Base-by-base conservation (phyloP, 495 filamentous ascomycete genomes). In the Trichocladium antarcticum region DNA sequence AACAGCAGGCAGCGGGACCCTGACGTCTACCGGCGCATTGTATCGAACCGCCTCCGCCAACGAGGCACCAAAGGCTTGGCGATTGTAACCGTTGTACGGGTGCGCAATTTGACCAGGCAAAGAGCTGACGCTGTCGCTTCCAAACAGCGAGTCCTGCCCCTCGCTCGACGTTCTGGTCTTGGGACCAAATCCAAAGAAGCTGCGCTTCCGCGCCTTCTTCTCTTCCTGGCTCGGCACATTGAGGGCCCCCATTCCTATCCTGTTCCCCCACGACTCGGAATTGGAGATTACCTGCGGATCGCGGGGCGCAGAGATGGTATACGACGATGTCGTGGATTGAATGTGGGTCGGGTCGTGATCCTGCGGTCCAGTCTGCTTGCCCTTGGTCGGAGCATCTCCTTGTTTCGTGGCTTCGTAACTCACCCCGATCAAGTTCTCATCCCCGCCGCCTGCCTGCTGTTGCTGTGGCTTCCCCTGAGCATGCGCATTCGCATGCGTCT, bases 121-220 rank as follows among this genome's bases (percentile, higher is more conserved):
- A 31, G 49, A 48, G 17, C 31, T 45, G 14, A 61, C 59, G 27
- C 47, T 50, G 11, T 67, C 67, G 12, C 60, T 64, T 22, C 68
- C 65, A 51, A 72, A 67, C 16, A 73, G 57, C 43, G 70, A 60
- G 42, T 75, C 71, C 40, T 72, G 70, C 17, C 69, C 68, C 19
- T 74, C 72, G 41, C 63, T 65, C 5, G 73, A 74, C 10, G 64
- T 66, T 15, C 75, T 60, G 31, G 70, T 65, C 63, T 74, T 77
- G 19, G 74, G 67, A 1, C 87, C 81, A 61, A 96, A 96, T 0
- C 86, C 88, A 72, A 87, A 97, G 61, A 98, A 94, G 66, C 89
- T 90, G 35, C 92, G 82, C 64, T 96, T 96, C 62, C 87, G 84
- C 35, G 74, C 71, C 57, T 83, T 83, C 61, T 84, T 87, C 58